Evolutionary conservation across 306 rosid genomes (phyloP), one percentile per base, ranked within the genome.

Genomic region (Alnus glutinosa): DNA sequence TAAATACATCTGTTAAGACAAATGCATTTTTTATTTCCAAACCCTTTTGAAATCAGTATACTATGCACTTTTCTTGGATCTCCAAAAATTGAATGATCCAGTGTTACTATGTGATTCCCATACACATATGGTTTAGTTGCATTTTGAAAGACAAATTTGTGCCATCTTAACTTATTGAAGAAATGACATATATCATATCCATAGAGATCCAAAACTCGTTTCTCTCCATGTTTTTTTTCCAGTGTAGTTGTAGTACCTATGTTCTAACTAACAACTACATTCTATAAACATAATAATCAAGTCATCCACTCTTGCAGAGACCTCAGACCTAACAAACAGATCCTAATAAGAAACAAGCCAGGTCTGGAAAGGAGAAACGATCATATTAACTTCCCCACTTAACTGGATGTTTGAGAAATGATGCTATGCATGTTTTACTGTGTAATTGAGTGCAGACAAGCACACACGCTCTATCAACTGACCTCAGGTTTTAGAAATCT

Each of bases 1-100:
- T 9, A 28, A 4, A 28, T 59, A 59, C 66, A 59, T 28, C 14
- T 23, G 74, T 16, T 49, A 63, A 72, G 73, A 70, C 64, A 74
- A 70, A 73, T 42, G 66, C 19, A 55, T 59, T 49, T 50, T 52
- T 57, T 28, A 76, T 51, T 10, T 73, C 37, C 68, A 73, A 80
- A 84, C 46, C 59, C 73, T 71, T 13, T 8, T 70, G 66, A 23
- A 48, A 36, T 55, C 36, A 77, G 47, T 9, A 54, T 30, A 51
- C 42, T 16, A 52, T 9, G 51, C 19, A 15, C 13, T 55, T 77
- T 73, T 5, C 61, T 18, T 64, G 61, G 32, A 77, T 64, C 34
- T 14, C 19, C n/a, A 70, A 9, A 23, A 30, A 59, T 3, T 10
- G 32, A 59, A 6, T 48, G 14, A 9, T 59, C 66, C 37, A 28